Evolutionary conservation across 164 flowering plant species (phyloP).

Genomic region (Aristolochia fimbriata): DNA sequence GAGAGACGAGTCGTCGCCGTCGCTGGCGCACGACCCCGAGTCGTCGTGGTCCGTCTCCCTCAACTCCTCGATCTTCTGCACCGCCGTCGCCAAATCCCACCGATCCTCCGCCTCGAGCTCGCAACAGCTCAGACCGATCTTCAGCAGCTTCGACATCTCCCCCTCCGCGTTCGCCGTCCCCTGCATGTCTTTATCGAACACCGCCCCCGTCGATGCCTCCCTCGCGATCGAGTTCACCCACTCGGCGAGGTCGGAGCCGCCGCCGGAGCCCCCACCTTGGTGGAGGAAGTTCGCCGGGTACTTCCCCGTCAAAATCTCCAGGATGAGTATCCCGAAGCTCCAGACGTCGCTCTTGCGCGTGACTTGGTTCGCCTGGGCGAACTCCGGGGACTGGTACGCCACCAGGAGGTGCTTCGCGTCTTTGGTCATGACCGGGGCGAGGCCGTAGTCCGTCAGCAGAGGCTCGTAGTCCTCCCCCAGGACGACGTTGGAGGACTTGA

Average conservation of each 20-base stretch:
- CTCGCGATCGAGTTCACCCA: conserved; percentile 44
- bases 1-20: conserved; percentile 22
- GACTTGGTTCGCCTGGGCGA: conserved; percentile 21
- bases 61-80: conserved; percentile 52
- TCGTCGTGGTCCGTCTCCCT: conserved; percentile 38
- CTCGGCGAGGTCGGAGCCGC: conserved; percentile 26
- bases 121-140: conserved; percentile 58
- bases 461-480: conserved; percentile 45
- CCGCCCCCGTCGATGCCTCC: conserved; percentile 28
- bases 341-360: conserved; percentile 77
- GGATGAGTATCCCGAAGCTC: conserved; percentile 63
- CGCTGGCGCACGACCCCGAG: conserved; percentile 42
- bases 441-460: conserved; percentile 51
- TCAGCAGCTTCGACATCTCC: conserved; percentile 56
- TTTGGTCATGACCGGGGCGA: conserved; percentile 48
- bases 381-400: conserved; percentile 78
- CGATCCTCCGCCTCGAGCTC: conserved; percentile 55
- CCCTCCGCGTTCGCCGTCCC: conserved; percentile 24
- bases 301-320: conserved; percentile 68
- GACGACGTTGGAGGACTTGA: conserved; percentile 82
- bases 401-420: conserved; percentile 51
- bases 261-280: conserved; percentile 19
- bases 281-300: conserved; percentile 28
- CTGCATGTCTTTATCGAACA: conserved; percentile 57
- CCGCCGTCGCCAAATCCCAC: conserved; percentile 47